Evolutionary conservation across 1,139 yeast species (phyloP), one percentile per base, ranked within the genome.

Genomic region (Yamadazyma membranifaciens): DNA sequence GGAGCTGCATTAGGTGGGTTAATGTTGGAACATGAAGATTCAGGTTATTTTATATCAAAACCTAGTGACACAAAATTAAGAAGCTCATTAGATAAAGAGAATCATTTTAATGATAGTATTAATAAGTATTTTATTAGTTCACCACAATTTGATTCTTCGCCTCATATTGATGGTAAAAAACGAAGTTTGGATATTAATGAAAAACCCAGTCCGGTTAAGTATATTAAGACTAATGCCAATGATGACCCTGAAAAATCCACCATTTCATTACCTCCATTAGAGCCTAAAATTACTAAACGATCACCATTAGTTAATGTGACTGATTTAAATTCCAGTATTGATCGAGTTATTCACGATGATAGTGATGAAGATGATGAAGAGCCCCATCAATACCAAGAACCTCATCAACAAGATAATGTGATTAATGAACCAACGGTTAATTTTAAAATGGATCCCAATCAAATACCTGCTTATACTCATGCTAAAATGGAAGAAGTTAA

Each of bases 381-480:
- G 31, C 11, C 11, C n/a, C 11, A 26, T 10, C 6, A 5, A 26
- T n/a, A n/a, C n/a, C n/a, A n/a, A n/a, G n/a, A n/a, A n/a, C n/a
- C n/a, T n/a, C n/a, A n/a, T n/a, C 13, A 27, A n/a, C 30, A 27
- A 27, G 30, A n/a, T n/a, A 34, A 26, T 33, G 15, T 36, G 12
- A 43, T 41, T 22, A 47, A 50, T 14, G 64, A 64, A 40, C 65
- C 67, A 1, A 63, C 69, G 1, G 57, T 60, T 28, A 62, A 63
- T 46, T 59, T 64, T 40, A 46, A 62, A 25, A 54, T 59, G 57
- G 62, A 70, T 1, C 69, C 69, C 12, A 63, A 63, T 41, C 65
- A 71, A 4, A 66, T 63, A 38, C 72, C 73, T 1, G 57, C 64
- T 2, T 68, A 65, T 39, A 62, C 73, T 1, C 47, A 60, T 16